Evolutionary conservation across 2,329 filamentous ascomycete species (phyloP), one percentile per base, ranked within the genome.

Genomic region (Colletotrichum sp.): DNA sequence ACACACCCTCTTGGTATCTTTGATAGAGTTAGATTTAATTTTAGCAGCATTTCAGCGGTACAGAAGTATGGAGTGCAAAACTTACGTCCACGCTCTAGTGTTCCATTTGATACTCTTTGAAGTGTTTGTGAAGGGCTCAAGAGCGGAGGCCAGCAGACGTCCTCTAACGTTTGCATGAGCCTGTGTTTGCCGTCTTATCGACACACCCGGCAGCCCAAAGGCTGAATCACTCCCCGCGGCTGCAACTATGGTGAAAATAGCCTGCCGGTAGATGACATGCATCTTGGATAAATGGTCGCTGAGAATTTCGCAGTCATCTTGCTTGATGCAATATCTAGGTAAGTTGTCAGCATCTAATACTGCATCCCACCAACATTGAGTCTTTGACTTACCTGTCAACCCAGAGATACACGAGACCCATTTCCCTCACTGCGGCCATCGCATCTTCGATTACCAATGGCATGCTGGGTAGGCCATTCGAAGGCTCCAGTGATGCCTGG

Each of bases 61-160:
- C 9, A 48, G 16, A 12, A 10, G 0, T 12, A 4, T 2, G 43
- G 3, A 1, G 0, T 21, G 43, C 43, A 12, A 2, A 0, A 52
- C 43, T 52, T 2, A 52, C 43, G 43, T 52, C 43, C n/a, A 52
- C 12, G 43, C n/a, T 52, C 43, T 52, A 52, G 43, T 21, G 6
- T 52, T 21, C n/a, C 43, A 21, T n/a, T 52, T 21, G 10, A 21
- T 52, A 7, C 10, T 13, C 4, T 12, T 52, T 21, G 43, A 52
- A 0, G n/a, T 0, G 12, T 7, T 0, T 13, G 9, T 7, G 10
- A 21, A 21, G 43, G 43, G 43, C 10, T 21, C 43, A 6, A 52
- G 10, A 52, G 6, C n/a, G 10, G 43, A 52, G 10, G 4, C 43
- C n/a, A 52, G 43, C 10, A 52, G n/a, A 13, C n/a, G n/a, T 21